phyloP scores from a whole-genome alignment of 2,329 filamentous ascomycete species.

The Calonectria honghensis region DNA sequence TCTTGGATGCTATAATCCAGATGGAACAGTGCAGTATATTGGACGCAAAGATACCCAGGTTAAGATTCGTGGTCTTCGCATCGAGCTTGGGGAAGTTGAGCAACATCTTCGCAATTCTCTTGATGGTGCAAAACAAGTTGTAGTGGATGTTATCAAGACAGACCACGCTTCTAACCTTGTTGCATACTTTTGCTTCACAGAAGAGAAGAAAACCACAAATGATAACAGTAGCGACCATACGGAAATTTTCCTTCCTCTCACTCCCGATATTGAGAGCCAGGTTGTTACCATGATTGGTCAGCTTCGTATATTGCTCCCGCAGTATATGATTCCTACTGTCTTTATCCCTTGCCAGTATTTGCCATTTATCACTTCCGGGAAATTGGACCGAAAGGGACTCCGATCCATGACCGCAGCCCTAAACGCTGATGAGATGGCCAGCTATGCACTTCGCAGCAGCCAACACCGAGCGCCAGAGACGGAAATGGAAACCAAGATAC shows the following conservation, averaged over 20 bases:
- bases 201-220: neutral
- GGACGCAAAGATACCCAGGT: slow-evolving; percentile 73
- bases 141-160: slow-evolving; percentile 11
- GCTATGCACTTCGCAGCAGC: slow-evolving; percentile 28
- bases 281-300: slow-evolving; percentile 4
- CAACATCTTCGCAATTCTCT: neutral
- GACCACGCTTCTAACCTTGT: slow-evolving; percentile 16
- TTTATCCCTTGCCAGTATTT: slow-evolving; percentile 12
- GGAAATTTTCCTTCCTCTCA: neutral
- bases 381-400: slow-evolving; percentile 1
- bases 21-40: slow-evolving; percentile 63
- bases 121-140: neutral
- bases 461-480: slow-evolving; percentile 15
- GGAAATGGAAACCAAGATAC: slow-evolving; percentile 44
- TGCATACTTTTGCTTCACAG: slow-evolving; percentile 17
- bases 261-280: neutral
- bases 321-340: slow-evolving; percentile 8
- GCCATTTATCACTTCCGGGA: slow-evolving; percentile 15
- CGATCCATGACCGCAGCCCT: slow-evolving; percentile 25
- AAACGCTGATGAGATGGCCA: slow-evolving; percentile 34
- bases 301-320: slow-evolving; percentile 13
- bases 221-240: neutral
- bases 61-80: slow-evolving; percentile 72
- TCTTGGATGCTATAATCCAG: slow-evolving; percentile 50
- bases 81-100: slow-evolving; percentile 63